Conservation (phyloP, 1,139 yeast genomes). For the Geotrichum siamense region DNA sequence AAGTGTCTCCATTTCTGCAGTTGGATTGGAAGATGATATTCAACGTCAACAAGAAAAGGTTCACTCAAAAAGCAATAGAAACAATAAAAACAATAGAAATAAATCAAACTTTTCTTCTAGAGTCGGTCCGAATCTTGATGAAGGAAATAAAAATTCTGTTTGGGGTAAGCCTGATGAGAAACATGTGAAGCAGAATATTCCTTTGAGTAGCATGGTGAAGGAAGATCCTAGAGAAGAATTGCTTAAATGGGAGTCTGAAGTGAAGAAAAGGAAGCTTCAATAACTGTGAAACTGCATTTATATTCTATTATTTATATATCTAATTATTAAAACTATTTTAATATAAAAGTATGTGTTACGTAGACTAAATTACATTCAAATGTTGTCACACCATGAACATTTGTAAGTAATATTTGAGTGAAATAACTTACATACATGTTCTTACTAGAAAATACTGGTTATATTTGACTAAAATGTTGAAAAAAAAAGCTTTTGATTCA, state of each 20-base stretch:
- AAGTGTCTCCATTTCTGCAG: constrained; percentile 31
- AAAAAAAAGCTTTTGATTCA: no score
- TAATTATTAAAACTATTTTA: no score
- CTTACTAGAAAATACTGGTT: no score
- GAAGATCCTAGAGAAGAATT: constrained; percentile 38
- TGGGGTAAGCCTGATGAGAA: constrained; percentile 28
- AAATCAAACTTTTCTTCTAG: constrained; percentile 7
- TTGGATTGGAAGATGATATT: constrained; percentile 22
- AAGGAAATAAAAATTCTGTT: constrained; percentile 10
- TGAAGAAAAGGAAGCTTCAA: constrained; percentile 5
- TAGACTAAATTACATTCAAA: no score
- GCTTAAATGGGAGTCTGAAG: constrained; percentile 25
- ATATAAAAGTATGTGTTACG: no score
- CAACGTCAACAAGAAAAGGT: constrained; percentile 14
- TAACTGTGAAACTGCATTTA: no score
- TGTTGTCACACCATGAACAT: no score
- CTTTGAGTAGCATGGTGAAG: constrained; percentile 21
- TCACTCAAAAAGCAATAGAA: no score
- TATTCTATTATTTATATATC: no score
- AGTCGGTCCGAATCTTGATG: constrained; percentile 5
- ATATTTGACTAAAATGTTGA: no score
- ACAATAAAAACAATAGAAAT: neutral
- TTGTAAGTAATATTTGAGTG: no score
- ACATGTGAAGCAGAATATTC: constrained; percentile 23
- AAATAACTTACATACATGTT: no score